Percentiles rank a stretch among this genome's conserved stretches.
Evolutionary conservation across 352 stramenopile species (phyloP).

Genomic region (Phytophthora multivora): DNA sequence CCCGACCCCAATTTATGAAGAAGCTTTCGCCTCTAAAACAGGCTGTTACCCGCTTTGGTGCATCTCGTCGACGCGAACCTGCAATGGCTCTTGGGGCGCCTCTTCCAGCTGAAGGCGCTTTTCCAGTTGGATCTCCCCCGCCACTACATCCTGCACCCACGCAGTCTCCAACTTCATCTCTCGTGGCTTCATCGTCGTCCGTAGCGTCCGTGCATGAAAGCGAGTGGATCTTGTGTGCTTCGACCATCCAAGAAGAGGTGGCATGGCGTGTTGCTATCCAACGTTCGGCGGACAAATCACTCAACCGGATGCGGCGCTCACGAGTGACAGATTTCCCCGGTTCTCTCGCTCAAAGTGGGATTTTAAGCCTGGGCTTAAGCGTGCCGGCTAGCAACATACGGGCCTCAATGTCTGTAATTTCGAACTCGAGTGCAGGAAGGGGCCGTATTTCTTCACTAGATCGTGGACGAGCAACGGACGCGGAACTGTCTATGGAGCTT

Average conservation of each 20-base stretch:
- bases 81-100: slow-evolving; percentile 1
- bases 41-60: slow-evolving; percentile 58
- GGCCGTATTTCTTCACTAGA: slow-evolving; percentile 41
- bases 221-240: slow-evolving; percentile 79
- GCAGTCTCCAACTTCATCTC: slow-evolving; percentile 22
- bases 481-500: slow-evolving; percentile 39
- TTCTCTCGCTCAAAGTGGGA: slow-evolving; percentile 49
- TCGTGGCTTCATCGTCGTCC: slow-evolving; percentile 20
- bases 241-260: slow-evolving; percentile 63
- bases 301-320: slow-evolving; percentile 63
- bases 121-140: slow-evolving; percentile 12
- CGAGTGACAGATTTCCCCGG: slow-evolving; percentile 60
- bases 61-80: slow-evolving; percentile 39
- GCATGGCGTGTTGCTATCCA: slow-evolving; percentile 73
- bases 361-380: slow-evolving; percentile 37
- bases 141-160: slow-evolving; percentile 5
- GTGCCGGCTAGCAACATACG: slow-evolving; percentile 30
- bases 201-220: slow-evolving; percentile 27
- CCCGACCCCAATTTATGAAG: slow-evolving; percentile 35
- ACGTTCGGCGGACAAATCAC: slow-evolving; percentile 67
- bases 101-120: neutral
- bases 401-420: slow-evolving; percentile 31
- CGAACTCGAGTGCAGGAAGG: slow-evolving; percentile 13
- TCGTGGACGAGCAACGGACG: slow-evolving; percentile 33
- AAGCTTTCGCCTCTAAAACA: slow-evolving; percentile 73